Conservation (phyloP, 768 basidiomycete species). For the Mycena polygramma region DNA sequence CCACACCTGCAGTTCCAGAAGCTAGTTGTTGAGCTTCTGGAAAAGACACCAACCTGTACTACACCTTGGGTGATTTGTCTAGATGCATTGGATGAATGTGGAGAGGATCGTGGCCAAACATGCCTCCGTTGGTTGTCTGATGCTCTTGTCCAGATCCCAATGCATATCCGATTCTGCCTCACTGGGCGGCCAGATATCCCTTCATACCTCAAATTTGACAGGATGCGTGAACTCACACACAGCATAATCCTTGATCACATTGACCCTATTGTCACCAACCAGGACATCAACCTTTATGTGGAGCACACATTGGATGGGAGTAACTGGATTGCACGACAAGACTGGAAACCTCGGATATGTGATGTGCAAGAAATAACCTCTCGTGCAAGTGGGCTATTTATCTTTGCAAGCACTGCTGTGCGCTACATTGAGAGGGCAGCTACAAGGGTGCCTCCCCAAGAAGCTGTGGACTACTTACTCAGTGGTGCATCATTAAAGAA, state of each 20-base stretch:
- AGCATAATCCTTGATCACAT: background rate
- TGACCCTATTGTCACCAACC: background rate
- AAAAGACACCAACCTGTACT: too few relatives aligned
- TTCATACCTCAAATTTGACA: slow-evolving; percentile 7
- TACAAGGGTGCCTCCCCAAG: background rate
- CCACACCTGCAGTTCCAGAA: too few relatives aligned
- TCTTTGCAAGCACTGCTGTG: slow-evolving; percentile 17
- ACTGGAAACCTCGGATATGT: background rate
- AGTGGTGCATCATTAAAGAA: background rate
- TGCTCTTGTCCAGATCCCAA: too few relatives aligned
- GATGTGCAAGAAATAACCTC: slow-evolving; percentile 8
- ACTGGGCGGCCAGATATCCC: slow-evolving; percentile 24
- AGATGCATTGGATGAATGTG: slow-evolving; percentile 8
- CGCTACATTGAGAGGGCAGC: slow-evolving; percentile 3
- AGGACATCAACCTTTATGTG: slow-evolving; percentile 13
- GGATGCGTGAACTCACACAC: background rate
- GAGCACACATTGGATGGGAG: slow-evolving; percentile 9
- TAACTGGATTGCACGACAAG: background rate
- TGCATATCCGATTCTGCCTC: slow-evolving; percentile 19
- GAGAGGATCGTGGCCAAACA: slow-evolving; percentile 7
- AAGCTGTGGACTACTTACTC: slow-evolving; percentile 1
- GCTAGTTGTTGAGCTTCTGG: too few relatives aligned
- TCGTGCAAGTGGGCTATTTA: slow-evolving; percentile 9
- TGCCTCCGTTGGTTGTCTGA: too few relatives aligned
- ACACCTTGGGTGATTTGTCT: too few relatives aligned